Base-by-base conservation (phyloP, 768 basidiomycete species). In the Gymnopilus dilepis region DNA sequence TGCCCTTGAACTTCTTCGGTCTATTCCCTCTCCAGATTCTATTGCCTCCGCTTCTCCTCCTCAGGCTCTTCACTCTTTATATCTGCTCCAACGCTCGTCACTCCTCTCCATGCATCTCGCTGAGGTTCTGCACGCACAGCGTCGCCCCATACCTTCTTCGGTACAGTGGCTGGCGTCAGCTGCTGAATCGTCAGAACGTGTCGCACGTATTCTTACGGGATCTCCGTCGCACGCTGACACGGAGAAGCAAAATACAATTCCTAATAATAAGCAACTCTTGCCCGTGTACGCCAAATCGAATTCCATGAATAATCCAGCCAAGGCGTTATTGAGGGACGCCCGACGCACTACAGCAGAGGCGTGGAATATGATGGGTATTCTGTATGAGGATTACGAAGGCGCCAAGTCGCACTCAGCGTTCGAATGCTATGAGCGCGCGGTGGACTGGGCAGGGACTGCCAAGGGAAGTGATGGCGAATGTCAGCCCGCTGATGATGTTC, bases 1-100 rank as follows among this genome's bases (percentile, higher is more conserved):
- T 0, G 76, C 86, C 0, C 80, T 92, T 22, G 66, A 72, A 22
- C 74, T 89, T 43, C 76, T 92, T 58, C 82, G 85, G 47, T 80
- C 81, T 33, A 81, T 88, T 55, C 78, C 69, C n/a, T 73, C 78
- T 42, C 81, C 86, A 9, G 73, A 79, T 8, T 77, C 80, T 6
- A 68, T 79, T 4, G 68, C 79, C 4, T 66, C 80, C 4, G 71
- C 80, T 24, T 78, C 89, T 9, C 78, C 85, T 9, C 82, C 88
- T 6, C 83, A 89, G 57, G 77, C 80, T 5, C 79, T 93, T 38
- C 91, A 92, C 70, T 74, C 79, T 0, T 73, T 90, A 6, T 90
- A 84, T 65, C 74, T 92, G 42, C 81, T 90, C 28, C 91, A 93
- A 61, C 87, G 90, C 40, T 85, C 89, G 15, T 85, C 91, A n/a